Evolutionary conservation across 2,329 filamentous ascomycete species (phyloP), one percentile per base, ranked within the genome.

Genomic region (Byssochlamys sp.): DNA sequence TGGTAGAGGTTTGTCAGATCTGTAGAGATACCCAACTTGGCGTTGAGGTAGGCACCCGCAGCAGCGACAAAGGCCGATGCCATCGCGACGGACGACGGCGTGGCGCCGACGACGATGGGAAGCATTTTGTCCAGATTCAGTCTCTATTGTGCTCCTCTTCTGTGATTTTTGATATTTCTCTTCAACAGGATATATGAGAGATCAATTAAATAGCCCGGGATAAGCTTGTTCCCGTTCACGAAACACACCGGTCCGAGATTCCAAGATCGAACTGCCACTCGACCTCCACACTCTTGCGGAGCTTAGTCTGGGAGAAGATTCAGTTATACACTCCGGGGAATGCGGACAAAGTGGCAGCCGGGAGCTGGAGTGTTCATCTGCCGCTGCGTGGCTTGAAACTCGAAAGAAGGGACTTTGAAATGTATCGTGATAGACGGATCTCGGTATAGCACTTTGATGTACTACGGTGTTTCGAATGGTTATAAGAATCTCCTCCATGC

Each of bases 41-140:
- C 76, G 65, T 78, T 76, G 11, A 78, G 59, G 60, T 78, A 78
- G 19, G 72, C 72, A 3, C 68, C 71, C 1, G 69, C 67, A 4
- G 72, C 70, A 1, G 70, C 62, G 0, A 71, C 63, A 24, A 74
- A 58, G 26, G 72, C 72, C 2, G 73, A 73, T 25, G 67, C 68
- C 55, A 71, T 60, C 3, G 68, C 69, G 63, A 72, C 55, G 1
- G 69, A 62, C 27, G 70, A 45, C 3, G 39, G 39, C 4, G 39
- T 4, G 19, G 39, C 39, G n/a, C 39, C 39, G 6, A 14, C 39
- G 19, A 45, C 39, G 39, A 45, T n/a, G 9, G 39, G 39, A n/a
- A 45, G n/a, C 39, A 45, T 45, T 7, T 45, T 19, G 39, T 45
- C 1, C n/a, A 9, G 14, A 4, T 45, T n/a, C 39, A 45, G 9